Percentiles rank a stretch among this genome's conserved stretches.
Evolutionary conservation across 345 rosid genomes (phyloP).

Genomic region (Hevea brasiliensis): DNA sequence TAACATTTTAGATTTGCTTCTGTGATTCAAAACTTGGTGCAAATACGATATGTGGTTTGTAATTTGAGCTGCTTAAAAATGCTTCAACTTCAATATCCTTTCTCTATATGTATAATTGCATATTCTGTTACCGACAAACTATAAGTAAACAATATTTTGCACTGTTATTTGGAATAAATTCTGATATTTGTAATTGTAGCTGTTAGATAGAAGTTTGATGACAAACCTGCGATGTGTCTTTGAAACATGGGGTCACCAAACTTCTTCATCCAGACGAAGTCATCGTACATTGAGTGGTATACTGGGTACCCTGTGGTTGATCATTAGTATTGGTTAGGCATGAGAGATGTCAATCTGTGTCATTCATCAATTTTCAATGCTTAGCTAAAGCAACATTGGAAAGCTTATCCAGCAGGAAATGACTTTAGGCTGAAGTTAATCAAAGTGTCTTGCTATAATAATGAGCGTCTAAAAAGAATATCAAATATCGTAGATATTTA

Average conservation of each 20-base stretch:
- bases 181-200: neutral
- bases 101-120: neutral
- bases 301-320: slow-evolving; percentile 63
- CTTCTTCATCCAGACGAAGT: slow-evolving; percentile 67
- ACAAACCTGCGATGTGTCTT: slow-evolving; percentile 69
- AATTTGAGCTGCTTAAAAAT: neutral
- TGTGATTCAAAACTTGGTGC: neutral
- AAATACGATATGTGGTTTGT: neutral
- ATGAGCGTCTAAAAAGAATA: neutral
- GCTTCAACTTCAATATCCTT: neutral
- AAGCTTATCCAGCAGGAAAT: neutral
- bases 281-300: slow-evolving; percentile 87
- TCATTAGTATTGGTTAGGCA: slow-evolving; percentile 6
- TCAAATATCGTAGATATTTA: neutral
- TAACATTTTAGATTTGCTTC: neutral
- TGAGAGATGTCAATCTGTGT: neutral
- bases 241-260: slow-evolving; percentile 76
- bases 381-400: neutral
- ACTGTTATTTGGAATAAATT: neutral
- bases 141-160: neutral
- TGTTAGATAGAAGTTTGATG: neutral
- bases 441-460: neutral
- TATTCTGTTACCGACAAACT: neutral
- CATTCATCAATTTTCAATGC: slow-evolving; percentile 9
- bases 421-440: neutral